These are phyloP conservation scores for Fusarium succisae DNA, from an alignment of 2,329 filamentous ascomycete species.

Conservation along the genomic window DNA sequence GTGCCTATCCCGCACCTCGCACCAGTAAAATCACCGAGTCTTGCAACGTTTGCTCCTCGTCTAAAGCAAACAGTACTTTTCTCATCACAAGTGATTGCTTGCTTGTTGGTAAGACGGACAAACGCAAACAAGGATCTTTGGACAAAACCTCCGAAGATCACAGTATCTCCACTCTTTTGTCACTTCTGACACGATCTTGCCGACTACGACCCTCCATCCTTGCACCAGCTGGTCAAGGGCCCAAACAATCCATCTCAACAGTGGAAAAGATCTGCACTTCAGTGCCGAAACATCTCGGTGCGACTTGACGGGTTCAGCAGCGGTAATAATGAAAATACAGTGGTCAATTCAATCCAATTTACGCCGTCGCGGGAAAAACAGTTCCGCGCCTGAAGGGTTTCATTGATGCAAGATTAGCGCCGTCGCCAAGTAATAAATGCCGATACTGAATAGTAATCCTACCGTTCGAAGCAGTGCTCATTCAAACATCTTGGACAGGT, in stretches of 20 bases:
- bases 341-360: not conserved
- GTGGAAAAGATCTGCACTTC: constrained; percentile 2
- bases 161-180: not conserved
- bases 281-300: constrained; percentile 20
- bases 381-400: not conserved
- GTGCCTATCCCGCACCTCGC: not conserved
- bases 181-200: constrained; percentile 13
- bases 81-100: not conserved
- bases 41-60: not conserved
- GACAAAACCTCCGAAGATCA: not conserved
- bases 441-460: constrained; percentile 1
- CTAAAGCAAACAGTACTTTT: no score
- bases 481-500: constrained; percentile 50
- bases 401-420: not conserved
- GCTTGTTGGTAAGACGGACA: not conserved
- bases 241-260: not conserved
- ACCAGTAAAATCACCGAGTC: not conserved
- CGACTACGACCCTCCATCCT: constrained; percentile 3
- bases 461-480: not conserved
- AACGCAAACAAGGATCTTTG: not conserved
- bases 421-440: constrained; percentile 3
- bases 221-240: not conserved
- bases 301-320: not conserved
- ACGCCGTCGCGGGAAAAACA: not conserved
- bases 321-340: not conserved